Percentiles rank a stretch among this genome's conserved stretches.
These are phyloP conservation scores for Litsea cubeba DNA, from an alignment of 164 flowering plant genomes.

Conservation along the genomic window DNA sequence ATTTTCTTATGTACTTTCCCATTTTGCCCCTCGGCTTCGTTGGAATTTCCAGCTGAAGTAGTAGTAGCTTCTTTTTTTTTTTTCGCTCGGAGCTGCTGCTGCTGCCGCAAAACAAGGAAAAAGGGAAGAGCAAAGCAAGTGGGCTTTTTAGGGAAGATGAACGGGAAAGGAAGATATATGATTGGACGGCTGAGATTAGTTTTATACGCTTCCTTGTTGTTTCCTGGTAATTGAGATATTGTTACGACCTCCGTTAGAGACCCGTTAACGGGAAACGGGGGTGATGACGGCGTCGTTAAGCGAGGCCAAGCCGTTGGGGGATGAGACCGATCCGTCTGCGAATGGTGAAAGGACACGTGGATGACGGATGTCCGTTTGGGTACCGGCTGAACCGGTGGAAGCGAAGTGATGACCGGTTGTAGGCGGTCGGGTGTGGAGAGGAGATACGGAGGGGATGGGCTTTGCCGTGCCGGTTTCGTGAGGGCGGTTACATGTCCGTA, in stretches of 20 bases:
- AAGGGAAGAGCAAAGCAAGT: neutral
- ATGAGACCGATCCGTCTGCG: neutral
- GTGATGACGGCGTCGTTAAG: neutral
- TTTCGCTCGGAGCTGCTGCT: neutral
- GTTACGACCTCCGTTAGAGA: slow-evolving; percentile 34
- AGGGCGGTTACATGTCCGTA: neutral
- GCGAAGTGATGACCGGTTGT: neutral
- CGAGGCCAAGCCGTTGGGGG: neutral
- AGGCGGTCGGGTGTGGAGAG: neutral
- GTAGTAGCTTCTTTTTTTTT: neutral
- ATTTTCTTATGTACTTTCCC: slow-evolving; percentile 31
- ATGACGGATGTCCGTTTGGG: neutral
- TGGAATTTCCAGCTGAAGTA: neutral
- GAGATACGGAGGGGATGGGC: too few relatives aligned
- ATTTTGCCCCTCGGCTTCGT: slow-evolving; percentile 1
- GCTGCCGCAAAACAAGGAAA: neutral
- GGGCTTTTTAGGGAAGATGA: slow-evolving; percentile 6
- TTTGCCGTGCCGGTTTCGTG: too few relatives aligned
- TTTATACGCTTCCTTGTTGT: neutral
- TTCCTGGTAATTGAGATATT: neutral
- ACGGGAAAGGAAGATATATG: slow-evolving; percentile 9
- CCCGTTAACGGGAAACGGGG: slow-evolving; percentile 22
- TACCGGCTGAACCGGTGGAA: neutral
- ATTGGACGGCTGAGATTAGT: slow-evolving; percentile 25
- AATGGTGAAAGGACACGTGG: neutral